Evolutionary conservation across 2,329 filamentous ascomycete species (phyloP).

Genomic region (Leptographium lundbergii): DNA sequence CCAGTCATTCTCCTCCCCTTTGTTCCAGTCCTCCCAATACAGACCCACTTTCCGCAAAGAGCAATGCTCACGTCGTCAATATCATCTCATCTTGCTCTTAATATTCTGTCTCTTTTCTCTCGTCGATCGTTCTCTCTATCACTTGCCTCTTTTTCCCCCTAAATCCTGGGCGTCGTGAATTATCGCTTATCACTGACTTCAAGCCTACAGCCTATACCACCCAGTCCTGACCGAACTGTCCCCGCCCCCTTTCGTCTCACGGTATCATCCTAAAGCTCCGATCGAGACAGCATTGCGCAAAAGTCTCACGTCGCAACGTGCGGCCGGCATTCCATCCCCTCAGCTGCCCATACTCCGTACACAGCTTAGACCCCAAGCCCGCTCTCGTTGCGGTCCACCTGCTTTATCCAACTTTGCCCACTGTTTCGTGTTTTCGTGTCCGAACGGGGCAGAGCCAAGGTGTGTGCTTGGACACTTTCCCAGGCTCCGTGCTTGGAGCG

Average conservation of each 20-base stretch:
- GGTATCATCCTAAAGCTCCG: not conserved
- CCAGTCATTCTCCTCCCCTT: not conserved
- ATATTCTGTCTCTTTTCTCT: not conserved
- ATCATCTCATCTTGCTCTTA: conserved; percentile 1
- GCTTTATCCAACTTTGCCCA: not conserved
- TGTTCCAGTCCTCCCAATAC: not conserved
- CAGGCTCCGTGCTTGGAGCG: not conserved
- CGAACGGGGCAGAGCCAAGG: conserved; percentile 3
- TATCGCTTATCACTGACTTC: not conserved
- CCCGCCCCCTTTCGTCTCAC: not conserved
- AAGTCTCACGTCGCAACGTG: not conserved
- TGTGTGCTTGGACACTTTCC: conserved; percentile 11
- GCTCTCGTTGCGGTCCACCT: conserved; percentile 1
- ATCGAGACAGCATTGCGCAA: not conserved
- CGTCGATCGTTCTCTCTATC: not conserved
- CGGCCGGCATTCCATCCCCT: not conserved
- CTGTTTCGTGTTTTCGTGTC: conserved; percentile 7
- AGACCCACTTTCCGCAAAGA: not conserved
- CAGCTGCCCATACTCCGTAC: not conserved
- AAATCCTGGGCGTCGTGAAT: not conserved
- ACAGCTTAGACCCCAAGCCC: not conserved
- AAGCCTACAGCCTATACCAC: not conserved
- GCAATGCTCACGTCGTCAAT: not conserved
- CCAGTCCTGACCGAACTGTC: not conserved
- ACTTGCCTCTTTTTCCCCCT: not conserved